A percentile compares a stretch with the other conserved stretches of the same genome.
Evolutionary conservation across 2,329 filamentous ascomycete genomes (phyloP).

Genomic region (Xylaria sp.): DNA sequence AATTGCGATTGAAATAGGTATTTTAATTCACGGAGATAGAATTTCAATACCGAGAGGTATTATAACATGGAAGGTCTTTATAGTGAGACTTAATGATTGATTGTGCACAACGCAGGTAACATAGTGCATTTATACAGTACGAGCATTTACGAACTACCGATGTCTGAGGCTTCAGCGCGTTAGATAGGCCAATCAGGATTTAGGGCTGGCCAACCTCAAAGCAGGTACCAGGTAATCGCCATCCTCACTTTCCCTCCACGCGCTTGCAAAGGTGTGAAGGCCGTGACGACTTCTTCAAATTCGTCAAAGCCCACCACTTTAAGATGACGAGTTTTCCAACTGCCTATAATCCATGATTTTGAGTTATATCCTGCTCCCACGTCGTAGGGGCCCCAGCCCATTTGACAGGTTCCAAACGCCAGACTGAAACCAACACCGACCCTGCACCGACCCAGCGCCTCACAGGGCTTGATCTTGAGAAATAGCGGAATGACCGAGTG

Average conservation of each 20-base stretch:
- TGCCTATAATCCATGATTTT: slow-evolving; percentile 10
- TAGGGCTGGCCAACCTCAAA: not conserved
- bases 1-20: not conserved
- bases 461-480: not conserved
- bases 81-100: not conserved
- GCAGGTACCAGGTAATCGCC: not conserved
- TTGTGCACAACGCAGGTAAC: not conserved
- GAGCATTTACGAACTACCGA: too few species aligned
- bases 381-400: not conserved
- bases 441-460: not conserved
- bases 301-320: not conserved
- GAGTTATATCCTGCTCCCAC: not conserved
- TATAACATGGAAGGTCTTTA: not conserved
- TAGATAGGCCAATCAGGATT: slow-evolving; percentile 24
- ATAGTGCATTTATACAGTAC: slow-evolving; percentile 21
- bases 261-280: slow-evolving; percentile 3
- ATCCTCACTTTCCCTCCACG: not conserved
- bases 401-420: slow-evolving; percentile 5
- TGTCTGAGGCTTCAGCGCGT: slow-evolving; percentile 3
- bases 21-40: not conserved
- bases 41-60: not conserved
- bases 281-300: not conserved
- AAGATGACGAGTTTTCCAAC: not conserved
- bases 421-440: slow-evolving; percentile 17
- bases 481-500: slow-evolving; percentile 9